Percentiles rank a stretch among this genome's conserved stretches.
Conservation (phyloP, 306 rosid genomes). For the Glycyrrhiza uralensis region DNA sequence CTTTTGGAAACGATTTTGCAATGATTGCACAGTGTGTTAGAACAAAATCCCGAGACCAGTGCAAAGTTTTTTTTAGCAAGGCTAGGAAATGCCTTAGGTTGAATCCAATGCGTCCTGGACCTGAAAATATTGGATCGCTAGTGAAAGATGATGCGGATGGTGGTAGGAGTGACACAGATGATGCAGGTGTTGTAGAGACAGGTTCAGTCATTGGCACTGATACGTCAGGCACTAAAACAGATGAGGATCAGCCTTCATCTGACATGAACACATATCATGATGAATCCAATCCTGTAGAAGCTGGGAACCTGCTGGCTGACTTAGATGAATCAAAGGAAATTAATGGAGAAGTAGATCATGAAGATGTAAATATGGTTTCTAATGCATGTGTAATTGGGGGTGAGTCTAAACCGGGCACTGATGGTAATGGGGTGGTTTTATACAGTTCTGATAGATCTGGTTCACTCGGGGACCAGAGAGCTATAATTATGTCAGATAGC, state of each 20-base stretch:
- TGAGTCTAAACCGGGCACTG: constrained; percentile 28
- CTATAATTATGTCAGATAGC: constrained; percentile 25
- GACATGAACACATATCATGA: constrained; percentile 28
- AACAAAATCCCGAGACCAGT: constrained; percentile 68
- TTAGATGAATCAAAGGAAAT: constrained; percentile 28
- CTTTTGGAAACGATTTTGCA: constrained; percentile 65
- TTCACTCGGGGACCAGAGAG: constrained; percentile 24
- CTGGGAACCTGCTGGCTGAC: constrained; percentile 28
- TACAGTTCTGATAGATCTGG: constrained; percentile 30
- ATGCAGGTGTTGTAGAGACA: constrained; percentile 49
- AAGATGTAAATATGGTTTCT: constrained; percentile 32
- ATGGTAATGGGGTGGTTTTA: constrained; percentile 26
- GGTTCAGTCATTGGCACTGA: constrained; percentile 41
- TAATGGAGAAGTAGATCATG: constrained; percentile 24
- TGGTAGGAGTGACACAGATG: constrained; percentile 71
- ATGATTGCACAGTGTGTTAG: constrained; percentile 54
- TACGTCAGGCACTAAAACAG: constrained; percentile 43
- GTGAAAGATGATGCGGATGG: constrained; percentile 50
- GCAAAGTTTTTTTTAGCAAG: constrained; percentile 82
- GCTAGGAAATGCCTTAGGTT: constrained; percentile 72
- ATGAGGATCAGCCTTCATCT: constrained; percentile 38
- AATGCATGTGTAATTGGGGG: constrained; percentile 35
- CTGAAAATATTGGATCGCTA: constrained; percentile 43
- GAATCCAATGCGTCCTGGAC: constrained; percentile 42
- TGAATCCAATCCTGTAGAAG: constrained; percentile 44